Base-by-base conservation (phyloP, 2,329 filamentous ascomycete genomes). In the Colletotrichum orbiculare region DNA sequence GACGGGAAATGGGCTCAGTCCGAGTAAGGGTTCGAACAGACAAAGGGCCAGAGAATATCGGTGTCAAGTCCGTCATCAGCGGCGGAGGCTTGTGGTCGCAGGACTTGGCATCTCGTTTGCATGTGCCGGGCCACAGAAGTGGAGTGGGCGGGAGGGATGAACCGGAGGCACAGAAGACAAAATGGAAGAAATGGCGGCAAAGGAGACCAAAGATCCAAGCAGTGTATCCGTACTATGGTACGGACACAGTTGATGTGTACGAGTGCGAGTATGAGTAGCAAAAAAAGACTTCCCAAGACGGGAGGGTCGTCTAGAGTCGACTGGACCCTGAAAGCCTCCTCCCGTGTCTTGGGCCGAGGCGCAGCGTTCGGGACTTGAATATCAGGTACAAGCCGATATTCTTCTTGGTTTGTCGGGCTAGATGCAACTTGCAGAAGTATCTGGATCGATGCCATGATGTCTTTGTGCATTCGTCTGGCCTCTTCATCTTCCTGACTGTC, bases 141-240 rank as follows among this genome's bases (percentile, higher is more conserved):
- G 57, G 62, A 62, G 62, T 52, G 63, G 63, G 54, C 63, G 58
- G 60, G 53, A 66, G 63, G 63, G 59, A 66, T 64, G 63, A 53
- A 64, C 63, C 60, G 54, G 63, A 63, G 59, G 59, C 59, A 52
- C 46, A 65, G 52, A 60, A 65, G 56, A 39, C 37, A 60, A 59
- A 60, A 41, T 13, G 11, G 39, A 56, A 17, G 38, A 17, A 6
- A 34, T 5, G 25, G 25, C 25, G 25, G 13, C 11, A 11, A 54
- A 42, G 25, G 33, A 15, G 45, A 38, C 41, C 38, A 48, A 43
- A n/a, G 33, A 13, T 33, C 33, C 7, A 45, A 45, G 10, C 41
- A 15, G 33, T 13, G 54, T 41, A n/a, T n/a, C n/a, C n/a, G n/a
- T n/a, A 17, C 25, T 25, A 25, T 25, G 25, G 25, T 25, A 25